Base-by-base conservation (phyloP, 2,329 filamentous ascomycete species). In the Fonsecaea pugnacius region DNA sequence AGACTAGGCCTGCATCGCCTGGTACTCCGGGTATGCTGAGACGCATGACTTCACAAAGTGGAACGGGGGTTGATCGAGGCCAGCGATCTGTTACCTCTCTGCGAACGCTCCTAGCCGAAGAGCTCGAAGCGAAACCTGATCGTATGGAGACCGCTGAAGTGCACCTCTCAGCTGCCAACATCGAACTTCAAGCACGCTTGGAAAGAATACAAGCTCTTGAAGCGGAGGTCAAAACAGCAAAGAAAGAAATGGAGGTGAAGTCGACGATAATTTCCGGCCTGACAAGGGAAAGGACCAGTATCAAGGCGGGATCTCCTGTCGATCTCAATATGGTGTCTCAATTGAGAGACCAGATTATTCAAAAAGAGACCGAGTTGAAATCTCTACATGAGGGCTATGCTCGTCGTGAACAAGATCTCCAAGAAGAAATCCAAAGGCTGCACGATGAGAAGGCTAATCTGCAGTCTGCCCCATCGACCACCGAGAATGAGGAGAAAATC, bases 201-300 rank as follows among this genome's bases (percentile, higher is more conserved):
- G 93, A 98, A 75, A 88, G 93, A 32, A 93, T 97, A 59, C 91
- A 96, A 73, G 89, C 93, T 72, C 83, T 99, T 14, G 95, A 99
- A 76, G 87, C 88, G 5, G 94, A 96, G 70, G 86, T 97, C 62
- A 82, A 88, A 30, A 88, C 87, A 3, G 87, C 92, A 24, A 95
- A 91, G 81, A 96, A 92, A 80, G 95, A 99, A 77, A 96, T 98
- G 89, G 95, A 99, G 74, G 89, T 86, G 67, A 99, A 99, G 85
- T 92, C 94, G 82, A 91, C 91, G 33, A 93, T 99, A 74, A 98
- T 99, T 71, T 91, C 92, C 33, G 95, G 95, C 6, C 83, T 99
- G 68, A 96, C 95, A 3, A 89, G 95, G 60, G 96, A 99, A 77
- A 85, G 96, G 64, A 94, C 92, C 2, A 97, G 92, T 78, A 84